These are phyloP conservation scores for Dioscorea alata DNA, from an alignment of 106 monocot genomes.

Conservation along the genomic window DNA sequence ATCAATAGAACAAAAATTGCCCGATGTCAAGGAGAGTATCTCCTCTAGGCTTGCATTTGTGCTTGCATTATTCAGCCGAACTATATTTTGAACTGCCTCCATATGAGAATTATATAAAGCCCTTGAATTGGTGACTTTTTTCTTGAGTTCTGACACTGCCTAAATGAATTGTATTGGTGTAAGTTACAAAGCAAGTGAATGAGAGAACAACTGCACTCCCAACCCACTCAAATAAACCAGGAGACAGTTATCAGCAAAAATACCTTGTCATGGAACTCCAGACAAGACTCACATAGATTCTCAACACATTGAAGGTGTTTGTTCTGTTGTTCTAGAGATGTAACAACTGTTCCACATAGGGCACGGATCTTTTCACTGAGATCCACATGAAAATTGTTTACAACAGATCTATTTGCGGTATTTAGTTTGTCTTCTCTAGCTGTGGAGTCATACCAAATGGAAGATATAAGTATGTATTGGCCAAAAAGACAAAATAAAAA, in stretches of 20 bases:
- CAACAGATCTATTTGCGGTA: constrained; percentile 52
- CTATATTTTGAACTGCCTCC: constrained; percentile 72
- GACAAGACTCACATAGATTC: constrained; percentile 60
- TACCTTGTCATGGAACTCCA: constrained; percentile 88
- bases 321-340: constrained; percentile 65
- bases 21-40: constrained; percentile 33
- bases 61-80: constrained; percentile 71
- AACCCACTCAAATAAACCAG: too few species aligned
- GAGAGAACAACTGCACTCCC: too few species aligned
- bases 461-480: background rate
- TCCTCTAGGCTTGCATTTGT: constrained; percentile 67
- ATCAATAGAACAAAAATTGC: constrained; percentile 42
- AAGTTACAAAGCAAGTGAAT: too few species aligned
- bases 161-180: constrained; percentile 4
- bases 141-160: constrained; percentile 51
- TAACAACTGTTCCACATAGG: constrained; percentile 47
- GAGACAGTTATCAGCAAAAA: too few species aligned
- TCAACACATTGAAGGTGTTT: constrained; percentile 56
- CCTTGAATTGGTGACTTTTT: constrained; percentile 48
- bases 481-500: too few species aligned
- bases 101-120: constrained; percentile 59
- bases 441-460: constrained; percentile 20
- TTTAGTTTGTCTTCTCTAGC: constrained; percentile 77
- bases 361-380: constrained; percentile 45
- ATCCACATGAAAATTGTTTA: constrained; percentile 65